Conservation (phyloP, 2,329 filamentous ascomycete species). For the Cryoendolithus antarcticus region DNA sequence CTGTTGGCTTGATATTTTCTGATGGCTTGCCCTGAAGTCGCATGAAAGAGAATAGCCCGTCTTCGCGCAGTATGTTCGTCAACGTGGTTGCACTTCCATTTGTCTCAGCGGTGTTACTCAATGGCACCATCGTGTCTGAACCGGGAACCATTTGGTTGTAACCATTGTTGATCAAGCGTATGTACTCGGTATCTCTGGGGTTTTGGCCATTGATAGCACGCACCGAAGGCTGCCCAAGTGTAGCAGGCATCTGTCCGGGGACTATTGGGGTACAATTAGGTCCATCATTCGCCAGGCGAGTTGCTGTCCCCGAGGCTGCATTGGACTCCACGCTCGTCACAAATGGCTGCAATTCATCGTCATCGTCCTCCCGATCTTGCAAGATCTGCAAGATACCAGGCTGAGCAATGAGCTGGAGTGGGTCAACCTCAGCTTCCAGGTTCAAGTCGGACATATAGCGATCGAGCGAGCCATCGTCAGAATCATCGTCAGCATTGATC, state of each 20-base stretch:
- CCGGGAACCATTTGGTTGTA: no score
- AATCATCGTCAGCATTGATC: constrained; percentile 28
- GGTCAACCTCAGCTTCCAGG: constrained; percentile 11
- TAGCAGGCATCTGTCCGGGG: no score
- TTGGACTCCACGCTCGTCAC: neutral
- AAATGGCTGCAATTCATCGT: constrained; percentile 23
- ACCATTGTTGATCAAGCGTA: no score
- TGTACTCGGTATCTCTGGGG: no score
- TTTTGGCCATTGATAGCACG: no score
- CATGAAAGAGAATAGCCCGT: constrained; percentile 7
- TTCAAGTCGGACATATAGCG: constrained; percentile 25
- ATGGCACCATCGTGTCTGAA: no score
- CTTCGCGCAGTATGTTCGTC: constrained; percentile 4
- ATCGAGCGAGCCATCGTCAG: constrained; percentile 27
- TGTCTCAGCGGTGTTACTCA: no score
- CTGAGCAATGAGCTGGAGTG: constrained; percentile 37
- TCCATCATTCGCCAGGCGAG: no score
- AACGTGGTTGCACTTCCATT: neutral
- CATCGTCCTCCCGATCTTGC: constrained; percentile 23
- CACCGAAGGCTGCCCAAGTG: no score
- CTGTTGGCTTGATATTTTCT: neutral
- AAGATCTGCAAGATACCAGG: constrained; percentile 35
- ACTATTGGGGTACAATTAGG: no score
- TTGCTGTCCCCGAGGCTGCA: no score
- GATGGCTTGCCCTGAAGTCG: constrained; percentile 6